phyloP scores from a whole-genome alignment of 176 grass and related monocot species.

The Elaeis guineensis region DNA sequence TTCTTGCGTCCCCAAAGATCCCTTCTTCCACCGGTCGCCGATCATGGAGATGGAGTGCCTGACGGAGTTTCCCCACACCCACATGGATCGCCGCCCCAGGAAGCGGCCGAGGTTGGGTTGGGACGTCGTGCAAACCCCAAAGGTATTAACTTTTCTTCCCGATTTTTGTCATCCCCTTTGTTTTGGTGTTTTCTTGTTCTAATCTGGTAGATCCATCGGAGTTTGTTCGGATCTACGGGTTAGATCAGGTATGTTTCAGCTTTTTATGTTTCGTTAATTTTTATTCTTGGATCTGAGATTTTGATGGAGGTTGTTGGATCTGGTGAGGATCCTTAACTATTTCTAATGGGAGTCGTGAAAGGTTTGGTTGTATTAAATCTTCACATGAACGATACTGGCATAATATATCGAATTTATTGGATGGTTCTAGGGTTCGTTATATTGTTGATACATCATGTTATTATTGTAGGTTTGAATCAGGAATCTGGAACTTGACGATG shows the following conservation, averaged over 20 bases:
- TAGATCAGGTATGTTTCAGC: background rate
- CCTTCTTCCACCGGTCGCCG: too few species aligned
- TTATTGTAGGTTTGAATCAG: too few species aligned
- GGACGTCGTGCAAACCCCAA: conserved; percentile 49
- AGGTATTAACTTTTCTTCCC: background rate
- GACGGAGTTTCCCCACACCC: conserved; percentile 55
- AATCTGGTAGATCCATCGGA: background rate
- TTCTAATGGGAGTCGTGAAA: too few species aligned
- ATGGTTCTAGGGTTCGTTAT: too few species aligned
- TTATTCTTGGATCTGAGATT: background rate
- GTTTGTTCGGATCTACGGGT: background rate
- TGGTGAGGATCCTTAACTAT: too few species aligned
- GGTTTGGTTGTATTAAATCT: too few species aligned
- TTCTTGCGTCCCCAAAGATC: too few species aligned
- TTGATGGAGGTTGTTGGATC: too few species aligned
- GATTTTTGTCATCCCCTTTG: background rate
- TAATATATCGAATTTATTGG: too few species aligned
- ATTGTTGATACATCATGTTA: too few species aligned
- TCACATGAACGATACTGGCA: too few species aligned
- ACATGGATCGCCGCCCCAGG: conserved; percentile 78
- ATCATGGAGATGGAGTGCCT: conserved; percentile 58
- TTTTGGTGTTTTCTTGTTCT: background rate
- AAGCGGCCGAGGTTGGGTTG: conserved; percentile 80
- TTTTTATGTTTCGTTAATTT: background rate
- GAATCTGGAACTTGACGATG: too few species aligned